Evolutionary conservation across 371 early-diverging fungal genomes (phyloP).

Genomic region (Globomyces sp.): DNA sequence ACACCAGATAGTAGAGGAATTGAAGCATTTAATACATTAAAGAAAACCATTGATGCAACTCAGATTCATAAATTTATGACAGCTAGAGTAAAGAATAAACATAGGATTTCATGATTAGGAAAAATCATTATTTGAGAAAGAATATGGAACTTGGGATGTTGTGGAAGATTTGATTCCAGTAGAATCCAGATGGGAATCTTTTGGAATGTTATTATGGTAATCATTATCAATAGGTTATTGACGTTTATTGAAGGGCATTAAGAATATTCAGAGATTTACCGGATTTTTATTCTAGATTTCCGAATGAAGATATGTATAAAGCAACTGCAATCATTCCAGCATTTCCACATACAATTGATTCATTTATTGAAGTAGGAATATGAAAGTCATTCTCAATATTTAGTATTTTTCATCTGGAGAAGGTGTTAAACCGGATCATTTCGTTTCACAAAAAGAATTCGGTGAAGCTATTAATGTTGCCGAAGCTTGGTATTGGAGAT

Average conservation of each 20-base stretch:
- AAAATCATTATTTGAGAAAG: constrained; percentile 40
- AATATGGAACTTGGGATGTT: constrained; percentile 37
- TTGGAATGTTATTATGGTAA: constrained; percentile 24
- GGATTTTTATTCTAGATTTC: constrained; percentile 47
- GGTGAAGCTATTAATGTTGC: constrained; percentile 37
- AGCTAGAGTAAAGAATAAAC: not conserved
- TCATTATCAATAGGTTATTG: not conserved
- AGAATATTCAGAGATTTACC: constrained; percentile 45
- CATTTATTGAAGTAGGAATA: constrained; percentile 34
- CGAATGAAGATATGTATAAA: constrained; percentile 45
- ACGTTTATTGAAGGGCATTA: constrained; percentile 51
- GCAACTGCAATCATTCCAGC: constrained; percentile 54
- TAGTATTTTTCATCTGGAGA: constrained; percentile 28
- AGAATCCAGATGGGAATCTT: constrained; percentile 52
- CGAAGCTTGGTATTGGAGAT: constrained; percentile 61
- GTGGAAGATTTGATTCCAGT: constrained; percentile 38
- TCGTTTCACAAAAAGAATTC: constrained; percentile 18
- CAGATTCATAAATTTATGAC: constrained; percentile 41
- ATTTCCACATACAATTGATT: constrained; percentile 44
- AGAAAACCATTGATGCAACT: constrained; percentile 40
- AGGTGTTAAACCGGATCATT: constrained; percentile 24
- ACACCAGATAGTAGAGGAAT: constrained; percentile 26
- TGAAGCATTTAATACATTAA: constrained; percentile 42
- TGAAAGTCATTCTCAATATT: too few relatives aligned
- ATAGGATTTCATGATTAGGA: constrained; percentile 22